These are phyloP conservation scores for Phytopythium delawarense DNA, from an alignment of 352 stramenopile genomes.

Conservation along the genomic window DNA sequence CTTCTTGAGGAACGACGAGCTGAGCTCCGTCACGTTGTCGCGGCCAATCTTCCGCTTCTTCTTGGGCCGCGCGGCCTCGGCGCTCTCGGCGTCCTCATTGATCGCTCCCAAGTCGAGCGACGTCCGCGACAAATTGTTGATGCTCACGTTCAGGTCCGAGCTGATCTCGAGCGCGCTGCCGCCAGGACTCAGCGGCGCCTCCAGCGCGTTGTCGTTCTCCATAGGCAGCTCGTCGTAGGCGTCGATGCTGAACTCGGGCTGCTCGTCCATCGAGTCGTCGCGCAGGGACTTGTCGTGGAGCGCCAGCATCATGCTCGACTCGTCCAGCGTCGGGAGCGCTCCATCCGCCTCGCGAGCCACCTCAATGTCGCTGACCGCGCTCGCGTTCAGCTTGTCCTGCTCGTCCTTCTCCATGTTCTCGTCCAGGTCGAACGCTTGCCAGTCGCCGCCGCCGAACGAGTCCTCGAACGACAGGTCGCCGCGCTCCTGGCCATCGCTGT, in stretches of 20 bases:
- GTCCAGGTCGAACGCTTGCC: slow-evolving; percentile 82
- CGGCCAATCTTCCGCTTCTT: slow-evolving; percentile 83
- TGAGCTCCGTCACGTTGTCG: slow-evolving; percentile 78
- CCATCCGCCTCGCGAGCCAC: slow-evolving; percentile 68
- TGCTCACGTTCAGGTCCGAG: slow-evolving; percentile 59
- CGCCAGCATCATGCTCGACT: slow-evolving; percentile 42
- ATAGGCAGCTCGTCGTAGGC: slow-evolving; percentile 54
- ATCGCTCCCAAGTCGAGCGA: slow-evolving; percentile 59
- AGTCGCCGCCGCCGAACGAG: slow-evolving; percentile 73
- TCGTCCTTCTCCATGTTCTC: slow-evolving; percentile 51
- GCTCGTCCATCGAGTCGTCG: slow-evolving; percentile 34
- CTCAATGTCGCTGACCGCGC: slow-evolving; percentile 79
- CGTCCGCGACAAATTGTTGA: slow-evolving; percentile 52
- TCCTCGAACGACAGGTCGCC: slow-evolving; percentile 68
- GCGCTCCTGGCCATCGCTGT: slow-evolving; percentile 45
- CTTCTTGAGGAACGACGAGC: slow-evolving; percentile 69
- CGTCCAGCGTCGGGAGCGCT: slow-evolving; percentile 40
- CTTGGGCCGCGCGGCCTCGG: slow-evolving; percentile 32
- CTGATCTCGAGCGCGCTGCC: slow-evolving; percentile 61
- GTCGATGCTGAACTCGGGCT: slow-evolving; percentile 53
- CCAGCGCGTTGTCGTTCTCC: slow-evolving; percentile 37
- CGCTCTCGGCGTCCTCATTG: slow-evolving; percentile 25
- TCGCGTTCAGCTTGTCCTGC: slow-evolving; percentile 47
- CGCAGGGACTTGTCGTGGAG: slow-evolving; percentile 47
- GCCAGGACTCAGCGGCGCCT: slow-evolving; percentile 30